Evolutionary conservation across 2,329 filamentous ascomycete genomes (phyloP).

Genomic region (Aspergillus fructus): DNA sequence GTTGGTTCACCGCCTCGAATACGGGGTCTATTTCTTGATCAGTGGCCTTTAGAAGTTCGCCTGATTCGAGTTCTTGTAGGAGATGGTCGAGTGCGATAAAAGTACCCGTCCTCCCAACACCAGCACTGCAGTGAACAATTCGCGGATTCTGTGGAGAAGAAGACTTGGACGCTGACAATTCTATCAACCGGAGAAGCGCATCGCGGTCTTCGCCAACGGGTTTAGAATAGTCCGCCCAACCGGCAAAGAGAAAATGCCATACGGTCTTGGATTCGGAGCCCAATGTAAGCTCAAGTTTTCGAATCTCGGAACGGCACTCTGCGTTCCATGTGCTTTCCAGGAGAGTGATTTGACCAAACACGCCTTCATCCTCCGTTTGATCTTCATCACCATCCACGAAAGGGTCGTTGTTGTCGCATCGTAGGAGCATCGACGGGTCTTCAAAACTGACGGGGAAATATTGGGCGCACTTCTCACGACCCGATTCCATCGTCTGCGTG

Average conservation of each 20-base stretch:
- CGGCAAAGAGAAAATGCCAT: slow-evolving; percentile 81
- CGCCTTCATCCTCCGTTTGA: slow-evolving; percentile 62
- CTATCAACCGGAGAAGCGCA: slow-evolving; percentile 53
- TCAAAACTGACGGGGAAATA: slow-evolving; percentile 72
- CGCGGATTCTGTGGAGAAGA: slow-evolving; percentile 64
- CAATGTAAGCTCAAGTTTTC: slow-evolving; percentile 62
- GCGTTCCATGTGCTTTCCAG: slow-evolving; percentile 55
- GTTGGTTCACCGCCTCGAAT: slow-evolving; percentile 72
- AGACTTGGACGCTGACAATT: slow-evolving; percentile 44
- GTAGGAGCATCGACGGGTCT: slow-evolving; percentile 49
- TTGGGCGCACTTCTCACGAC: slow-evolving; percentile 78
- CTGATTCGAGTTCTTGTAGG: slow-evolving; percentile 74
- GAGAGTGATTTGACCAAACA: slow-evolving; percentile 68
- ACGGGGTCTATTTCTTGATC: slow-evolving; percentile 64
- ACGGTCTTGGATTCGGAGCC: slow-evolving; percentile 61
- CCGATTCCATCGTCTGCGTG: slow-evolving; percentile 79
- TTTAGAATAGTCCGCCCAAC: slow-evolving; percentile 89
- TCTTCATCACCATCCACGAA: slow-evolving; percentile 59
- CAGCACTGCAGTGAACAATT: slow-evolving; percentile 84
- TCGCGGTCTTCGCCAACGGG: slow-evolving; percentile 58
- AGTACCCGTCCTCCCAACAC: slow-evolving; percentile 89
- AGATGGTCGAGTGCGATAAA: slow-evolving; percentile 97
- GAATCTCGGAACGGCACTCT: slow-evolving; percentile 64
- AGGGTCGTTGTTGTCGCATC: slow-evolving; percentile 35
- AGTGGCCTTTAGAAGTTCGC: slow-evolving; percentile 57